A percentile compares a stretch with the other conserved stretches of the same genome.
Conservation (phyloP, 768 basidiomycete species). For the Neoboletus magnificus region DNA sequence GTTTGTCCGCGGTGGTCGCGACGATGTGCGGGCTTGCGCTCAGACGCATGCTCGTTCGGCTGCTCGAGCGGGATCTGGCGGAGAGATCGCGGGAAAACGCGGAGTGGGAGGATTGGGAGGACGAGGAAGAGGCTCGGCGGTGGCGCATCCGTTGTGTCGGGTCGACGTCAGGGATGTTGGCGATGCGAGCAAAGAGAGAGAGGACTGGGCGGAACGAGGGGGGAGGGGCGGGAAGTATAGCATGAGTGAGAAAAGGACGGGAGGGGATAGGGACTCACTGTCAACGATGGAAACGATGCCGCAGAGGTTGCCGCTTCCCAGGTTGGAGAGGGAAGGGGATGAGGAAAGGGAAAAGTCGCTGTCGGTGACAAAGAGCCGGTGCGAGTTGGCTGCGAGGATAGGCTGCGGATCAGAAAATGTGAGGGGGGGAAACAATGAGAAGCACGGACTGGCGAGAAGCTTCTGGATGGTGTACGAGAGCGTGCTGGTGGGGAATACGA, state of each 20-base stretch:
- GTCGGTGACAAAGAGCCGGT: constrained; percentile 74
- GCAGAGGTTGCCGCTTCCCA: constrained; percentile 45
- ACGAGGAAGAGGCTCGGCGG: constrained; percentile 72
- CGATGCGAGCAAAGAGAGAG: constrained; percentile 72
- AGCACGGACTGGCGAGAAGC: constrained; percentile 69
- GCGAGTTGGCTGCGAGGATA: constrained; percentile 59
- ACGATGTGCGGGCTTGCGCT: constrained; percentile 33
- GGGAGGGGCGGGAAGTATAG: neutral
- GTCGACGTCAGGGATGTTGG: constrained; percentile 71
- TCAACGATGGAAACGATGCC: constrained; percentile 85
- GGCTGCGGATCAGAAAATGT: constrained; percentile 1
- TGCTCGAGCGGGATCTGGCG: constrained; percentile 41
- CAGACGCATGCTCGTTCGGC: constrained; percentile 37
- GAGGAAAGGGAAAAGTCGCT: constrained; percentile 47
- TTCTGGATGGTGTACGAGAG: constrained; percentile 75
- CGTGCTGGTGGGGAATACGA: constrained; percentile 60
- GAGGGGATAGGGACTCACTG: constrained; percentile 44
- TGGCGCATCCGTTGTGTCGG: constrained; percentile 77
- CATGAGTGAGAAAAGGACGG: neutral
- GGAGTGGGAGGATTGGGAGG: constrained; percentile 52
- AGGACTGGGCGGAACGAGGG: constrained; percentile 49
- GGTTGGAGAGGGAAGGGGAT: constrained; percentile 43
- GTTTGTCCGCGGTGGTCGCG: constrained; percentile 29
- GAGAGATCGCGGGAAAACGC: constrained; percentile 35
- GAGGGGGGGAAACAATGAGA: neutral